These are phyloP conservation scores for Hibiscus trionum DNA, from an alignment of 345 rosid species.

Conservation along the genomic window DNA sequence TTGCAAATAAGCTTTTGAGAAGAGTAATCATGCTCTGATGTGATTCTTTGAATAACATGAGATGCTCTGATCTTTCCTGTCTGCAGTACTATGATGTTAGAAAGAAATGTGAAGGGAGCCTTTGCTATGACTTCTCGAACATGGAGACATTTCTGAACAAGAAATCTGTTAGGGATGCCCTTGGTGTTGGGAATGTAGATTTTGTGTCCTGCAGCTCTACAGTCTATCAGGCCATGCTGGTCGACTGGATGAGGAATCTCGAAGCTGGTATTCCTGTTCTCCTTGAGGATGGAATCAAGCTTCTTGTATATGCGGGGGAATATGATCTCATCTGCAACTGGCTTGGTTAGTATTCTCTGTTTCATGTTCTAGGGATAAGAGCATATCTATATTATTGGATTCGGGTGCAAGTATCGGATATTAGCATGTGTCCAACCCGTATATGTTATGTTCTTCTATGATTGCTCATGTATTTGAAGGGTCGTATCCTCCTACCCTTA, in stretches of 20 bases:
- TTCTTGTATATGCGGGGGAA: conserved; percentile 95
- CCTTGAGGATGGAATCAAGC: conserved; percentile 81
- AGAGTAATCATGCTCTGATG: not conserved
- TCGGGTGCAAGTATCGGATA: not conserved
- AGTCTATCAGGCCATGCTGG: conserved; percentile 80
- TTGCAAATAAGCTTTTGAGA: not conserved
- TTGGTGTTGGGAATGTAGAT: conserved; percentile 73
- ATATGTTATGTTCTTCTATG: not conserved
- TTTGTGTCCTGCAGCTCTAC: conserved; percentile 87
- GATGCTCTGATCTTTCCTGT: conserved; percentile 9
- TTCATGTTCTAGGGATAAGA: not conserved
- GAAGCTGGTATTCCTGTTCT: conserved; percentile 87
- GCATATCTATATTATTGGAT: not conserved
- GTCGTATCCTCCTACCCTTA: not conserved
- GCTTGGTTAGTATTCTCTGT: conserved; percentile 60
- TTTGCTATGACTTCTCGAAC: conserved; percentile 97
- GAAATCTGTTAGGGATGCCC: conserved; percentile 62
- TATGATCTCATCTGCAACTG: conserved; percentile 99
- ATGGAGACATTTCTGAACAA: conserved; percentile 81
- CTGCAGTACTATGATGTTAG: conserved; percentile 89
- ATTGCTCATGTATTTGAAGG: not conserved
- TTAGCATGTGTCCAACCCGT: not conserved
- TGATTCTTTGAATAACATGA: not conserved
- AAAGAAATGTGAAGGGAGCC: conserved; percentile 78
- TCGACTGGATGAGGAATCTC: conserved; percentile 96